Conservation (phyloP, 306 rosid species). For the Herpetospermum pedunculosum region DNA sequence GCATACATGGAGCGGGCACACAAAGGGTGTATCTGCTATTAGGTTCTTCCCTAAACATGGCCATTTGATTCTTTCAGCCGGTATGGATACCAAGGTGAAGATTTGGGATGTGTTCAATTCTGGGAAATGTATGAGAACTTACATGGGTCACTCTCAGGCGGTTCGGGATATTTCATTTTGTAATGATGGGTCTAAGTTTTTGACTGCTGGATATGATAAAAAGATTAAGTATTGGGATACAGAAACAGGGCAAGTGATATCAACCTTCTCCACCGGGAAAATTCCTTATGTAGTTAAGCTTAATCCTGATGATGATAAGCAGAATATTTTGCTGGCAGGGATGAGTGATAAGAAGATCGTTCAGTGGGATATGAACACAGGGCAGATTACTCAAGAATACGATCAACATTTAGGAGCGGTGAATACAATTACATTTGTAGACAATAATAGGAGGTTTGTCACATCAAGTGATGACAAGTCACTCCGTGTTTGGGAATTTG, state of each 20-base stretch:
- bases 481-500: conserved; percentile 92
- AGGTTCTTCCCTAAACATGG: conserved; percentile 83
- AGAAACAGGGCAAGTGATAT: conserved; percentile 91
- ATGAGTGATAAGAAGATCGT: conserved; percentile 99
- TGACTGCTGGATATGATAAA: conserved; percentile 90
- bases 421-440: conserved; percentile 93
- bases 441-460: conserved; percentile 90
- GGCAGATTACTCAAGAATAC: conserved; percentile 97
- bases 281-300: conserved; percentile 90
- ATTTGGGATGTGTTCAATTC: conserved; percentile 97
- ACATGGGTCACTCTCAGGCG: conserved; percentile 85
- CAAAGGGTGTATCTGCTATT: conserved; percentile 87
- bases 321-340: conserved; percentile 84
- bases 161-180: conserved; percentile 87
- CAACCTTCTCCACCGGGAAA: conserved; percentile 81
- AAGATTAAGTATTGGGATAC: conserved; percentile 99
- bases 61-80: conserved; percentile 82
- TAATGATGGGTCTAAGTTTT: conserved; percentile 76
- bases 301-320: conserved; percentile 93
- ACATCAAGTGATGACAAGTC: conserved; percentile 97
- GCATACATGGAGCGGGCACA: conserved; percentile 99
- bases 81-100: conserved; percentile 90
- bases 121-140: conserved; percentile 94
- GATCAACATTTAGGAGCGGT: conserved; percentile 99
- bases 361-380: conserved; percentile 93